Percentiles rank a stretch among this genome's conserved stretches.
phyloP scores from a whole-genome alignment of 345 rosid species.

The Citrus sp. region DNA sequence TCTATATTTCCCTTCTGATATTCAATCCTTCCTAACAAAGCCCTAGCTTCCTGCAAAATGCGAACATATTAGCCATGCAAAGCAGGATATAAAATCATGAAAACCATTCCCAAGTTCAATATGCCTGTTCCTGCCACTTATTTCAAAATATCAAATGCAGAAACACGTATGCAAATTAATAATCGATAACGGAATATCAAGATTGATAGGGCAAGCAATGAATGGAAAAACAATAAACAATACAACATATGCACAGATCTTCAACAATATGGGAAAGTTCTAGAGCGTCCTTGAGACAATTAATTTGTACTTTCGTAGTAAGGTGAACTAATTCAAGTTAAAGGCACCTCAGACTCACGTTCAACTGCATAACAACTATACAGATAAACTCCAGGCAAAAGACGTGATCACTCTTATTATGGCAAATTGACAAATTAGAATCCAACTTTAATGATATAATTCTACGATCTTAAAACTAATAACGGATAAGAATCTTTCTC shows the following conservation, averaged over 20 bases:
- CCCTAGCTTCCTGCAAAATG: slow-evolving; percentile 71
- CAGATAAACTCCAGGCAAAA: background rate
- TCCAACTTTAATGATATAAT: background rate
- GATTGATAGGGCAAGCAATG: background rate
- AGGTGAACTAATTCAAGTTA: slow-evolving; percentile 1
- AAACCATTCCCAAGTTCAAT: background rate
- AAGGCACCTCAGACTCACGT: background rate
- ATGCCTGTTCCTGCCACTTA: background rate
- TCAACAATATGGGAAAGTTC: background rate
- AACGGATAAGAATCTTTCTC: background rate
- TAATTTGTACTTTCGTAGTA: background rate
- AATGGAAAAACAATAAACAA: background rate
- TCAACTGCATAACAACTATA: background rate
- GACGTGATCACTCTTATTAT: background rate
- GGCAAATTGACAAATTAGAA: background rate
- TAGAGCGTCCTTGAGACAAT: background rate
- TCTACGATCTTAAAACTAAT: background rate
- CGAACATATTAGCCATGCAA: slow-evolving; percentile 11
- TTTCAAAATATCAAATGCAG: background rate
- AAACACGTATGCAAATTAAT: background rate
- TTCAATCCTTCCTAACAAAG: slow-evolving; percentile 79
- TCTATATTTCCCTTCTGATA: slow-evolving; percentile 81
- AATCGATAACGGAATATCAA: background rate
- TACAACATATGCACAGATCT: background rate
- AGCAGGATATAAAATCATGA: background rate